phyloP scores from a whole-genome alignment of 371 early-diverging fungal genomes.

The Lichtheimia hyalospora region DNA sequence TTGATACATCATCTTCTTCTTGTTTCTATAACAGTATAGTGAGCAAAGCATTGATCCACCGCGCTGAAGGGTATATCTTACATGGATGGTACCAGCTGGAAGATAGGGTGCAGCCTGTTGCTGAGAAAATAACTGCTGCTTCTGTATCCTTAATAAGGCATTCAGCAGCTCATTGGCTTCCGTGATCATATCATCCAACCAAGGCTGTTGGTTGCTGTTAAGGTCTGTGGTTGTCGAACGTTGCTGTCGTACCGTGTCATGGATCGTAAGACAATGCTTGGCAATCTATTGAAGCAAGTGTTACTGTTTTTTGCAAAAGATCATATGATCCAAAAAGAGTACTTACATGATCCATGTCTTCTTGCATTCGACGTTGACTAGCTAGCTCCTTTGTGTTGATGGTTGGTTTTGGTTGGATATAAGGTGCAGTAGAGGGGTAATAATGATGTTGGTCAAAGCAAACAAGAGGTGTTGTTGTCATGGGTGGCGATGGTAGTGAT shows the following conservation, averaged over 20 bases:
- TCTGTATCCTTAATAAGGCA: constrained; percentile 18
- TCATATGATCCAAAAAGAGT: neutral
- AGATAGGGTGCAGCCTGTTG: too few species aligned
- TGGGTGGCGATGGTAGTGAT: constrained; percentile 12
- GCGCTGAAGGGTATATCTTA: neutral
- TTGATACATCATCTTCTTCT: neutral
- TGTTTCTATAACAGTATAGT: neutral
- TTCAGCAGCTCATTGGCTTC: constrained; percentile 19
- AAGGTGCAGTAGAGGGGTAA: neutral
- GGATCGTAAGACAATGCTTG: constrained; percentile 11
- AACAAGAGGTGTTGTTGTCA: neutral
- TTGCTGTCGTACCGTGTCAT: constrained; percentile 10
- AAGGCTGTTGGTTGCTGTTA: neutral
- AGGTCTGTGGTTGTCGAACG: neutral
- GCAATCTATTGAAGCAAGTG: constrained; percentile 5
- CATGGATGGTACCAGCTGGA: too few species aligned
- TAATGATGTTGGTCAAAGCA: constrained; percentile 4
- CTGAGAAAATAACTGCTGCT: constrained; percentile 11
- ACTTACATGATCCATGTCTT: constrained; percentile 17
- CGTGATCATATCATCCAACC: constrained; percentile 16
- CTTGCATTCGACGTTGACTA: constrained; percentile 1
- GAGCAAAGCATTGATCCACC: constrained; percentile 7
- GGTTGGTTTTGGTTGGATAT: constrained; percentile 1
- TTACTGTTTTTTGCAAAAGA: neutral
- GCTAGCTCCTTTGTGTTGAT: neutral